Conservation (phyloP, 495 filamentous ascomycete genomes). For the Oleoguttula mirabilis region DNA sequence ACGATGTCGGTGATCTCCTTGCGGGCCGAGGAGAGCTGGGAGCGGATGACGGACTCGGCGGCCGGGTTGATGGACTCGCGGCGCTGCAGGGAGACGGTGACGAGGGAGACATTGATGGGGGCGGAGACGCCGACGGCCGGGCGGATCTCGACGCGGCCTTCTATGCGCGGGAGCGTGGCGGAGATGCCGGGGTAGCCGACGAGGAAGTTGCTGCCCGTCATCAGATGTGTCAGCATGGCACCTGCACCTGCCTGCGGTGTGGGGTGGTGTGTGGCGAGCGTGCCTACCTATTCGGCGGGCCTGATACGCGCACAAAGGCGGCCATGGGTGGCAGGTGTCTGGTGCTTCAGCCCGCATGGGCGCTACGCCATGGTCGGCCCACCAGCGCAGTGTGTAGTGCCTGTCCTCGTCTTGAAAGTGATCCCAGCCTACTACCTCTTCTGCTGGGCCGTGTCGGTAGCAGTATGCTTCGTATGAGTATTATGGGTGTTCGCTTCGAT, state of each 20-base stretch:
- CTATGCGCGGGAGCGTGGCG: slow-evolving; percentile 90
- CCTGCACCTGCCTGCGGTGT: no score
- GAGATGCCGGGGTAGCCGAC: slow-evolving; percentile 97
- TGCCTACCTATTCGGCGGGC: slow-evolving; percentile 72
- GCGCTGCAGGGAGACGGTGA: slow-evolving; percentile 84
- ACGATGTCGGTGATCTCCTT: slow-evolving; percentile 87
- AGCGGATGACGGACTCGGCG: slow-evolving; percentile 86
- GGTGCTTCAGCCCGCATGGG: slow-evolving; percentile 22
- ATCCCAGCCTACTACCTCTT: no score
- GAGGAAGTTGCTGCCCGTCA: slow-evolving; percentile 46
- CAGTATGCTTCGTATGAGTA: no score
- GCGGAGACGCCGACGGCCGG: slow-evolving; percentile 71
- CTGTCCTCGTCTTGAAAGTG: no score
- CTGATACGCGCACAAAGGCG: slow-evolving; percentile 93
- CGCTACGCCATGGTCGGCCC: slow-evolving; percentile 9
- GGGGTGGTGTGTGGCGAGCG: no score
- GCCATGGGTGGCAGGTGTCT: slow-evolving; percentile 40
- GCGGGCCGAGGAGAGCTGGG: slow-evolving; percentile 79
- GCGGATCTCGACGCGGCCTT: slow-evolving; percentile 95
- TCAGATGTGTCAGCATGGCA: no score
- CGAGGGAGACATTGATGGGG: slow-evolving; percentile 81
- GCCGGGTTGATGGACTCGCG: slow-evolving; percentile 94
- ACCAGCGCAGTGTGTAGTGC: slow-evolving; percentile 2
- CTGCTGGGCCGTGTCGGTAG: no score
- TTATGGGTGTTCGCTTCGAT: no score